A percentile compares a stretch with the other conserved stretches of the same genome.
Evolutionary conservation across 2,329 filamentous ascomycete genomes (phyloP).

Genomic region (Furcasterigmium furcatum): DNA sequence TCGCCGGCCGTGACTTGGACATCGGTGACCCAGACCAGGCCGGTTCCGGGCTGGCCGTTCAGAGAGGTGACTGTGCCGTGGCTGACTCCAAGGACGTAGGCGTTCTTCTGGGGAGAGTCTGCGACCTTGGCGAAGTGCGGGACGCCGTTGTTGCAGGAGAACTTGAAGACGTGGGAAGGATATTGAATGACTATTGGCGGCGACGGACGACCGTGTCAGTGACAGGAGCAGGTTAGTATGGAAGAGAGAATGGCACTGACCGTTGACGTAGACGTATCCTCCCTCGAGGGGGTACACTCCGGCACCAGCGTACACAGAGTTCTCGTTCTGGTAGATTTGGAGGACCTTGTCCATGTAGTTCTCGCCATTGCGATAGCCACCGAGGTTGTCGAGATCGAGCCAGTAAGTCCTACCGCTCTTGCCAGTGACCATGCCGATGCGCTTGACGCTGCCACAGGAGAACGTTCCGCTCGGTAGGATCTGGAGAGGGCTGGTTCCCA

Average conservation of each 20-base stretch:
- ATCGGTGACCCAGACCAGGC: conserved; percentile 53
- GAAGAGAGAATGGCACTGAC: neutral
- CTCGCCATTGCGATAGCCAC: conserved; percentile 31
- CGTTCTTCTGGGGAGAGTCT: conserved; percentile 43
- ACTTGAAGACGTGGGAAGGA: conserved; percentile 55
- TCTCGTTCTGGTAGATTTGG: conserved; percentile 37
- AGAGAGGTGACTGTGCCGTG: conserved; percentile 54
- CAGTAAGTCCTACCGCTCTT: conserved; percentile 47
- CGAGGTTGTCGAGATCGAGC: conserved; percentile 33
- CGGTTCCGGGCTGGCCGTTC: conserved; percentile 47
- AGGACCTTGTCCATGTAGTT: conserved; percentile 34
- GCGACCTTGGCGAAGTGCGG: conserved; percentile 51
- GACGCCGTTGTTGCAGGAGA: conserved; percentile 47
- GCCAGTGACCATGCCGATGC: conserved; percentile 44
- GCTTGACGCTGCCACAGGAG: conserved; percentile 35
- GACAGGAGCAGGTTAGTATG: conserved; percentile 18
- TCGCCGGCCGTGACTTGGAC: conserved; percentile 29
- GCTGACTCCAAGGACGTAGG: conserved; percentile 50
- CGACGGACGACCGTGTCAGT: conserved; percentile 13
- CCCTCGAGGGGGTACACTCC: conserved; percentile 44
- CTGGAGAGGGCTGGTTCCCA: conserved; percentile 42
- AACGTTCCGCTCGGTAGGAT: conserved; percentile 33
- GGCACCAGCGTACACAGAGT: conserved; percentile 40
- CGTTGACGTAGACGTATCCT: conserved; percentile 43
- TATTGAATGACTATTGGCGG: conserved; percentile 49